Evolutionary conservation across 306 rosid genomes (phyloP).

Genomic region (Medicago lupulina): DNA sequence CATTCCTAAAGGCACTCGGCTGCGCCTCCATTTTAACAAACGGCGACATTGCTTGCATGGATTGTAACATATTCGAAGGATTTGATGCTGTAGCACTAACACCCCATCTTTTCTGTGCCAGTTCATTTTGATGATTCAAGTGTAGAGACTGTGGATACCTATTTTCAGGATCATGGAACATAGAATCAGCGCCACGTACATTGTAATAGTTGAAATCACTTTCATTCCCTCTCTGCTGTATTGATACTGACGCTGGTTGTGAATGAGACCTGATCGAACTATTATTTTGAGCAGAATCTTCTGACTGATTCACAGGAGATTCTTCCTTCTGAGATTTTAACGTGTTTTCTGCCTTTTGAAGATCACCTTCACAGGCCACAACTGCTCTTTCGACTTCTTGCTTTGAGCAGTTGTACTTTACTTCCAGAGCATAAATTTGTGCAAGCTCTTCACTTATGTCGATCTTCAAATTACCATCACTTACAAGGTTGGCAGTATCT

Average conservation of each 20-base stretch:
- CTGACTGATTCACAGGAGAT: constrained; percentile 52
- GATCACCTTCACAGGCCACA: constrained; percentile 84
- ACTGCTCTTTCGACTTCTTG: constrained; percentile 87
- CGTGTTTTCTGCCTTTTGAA: constrained; percentile 65
- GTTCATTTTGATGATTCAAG: constrained; percentile 52
- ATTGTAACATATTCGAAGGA: constrained; percentile 56
- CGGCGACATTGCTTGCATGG: constrained; percentile 57
- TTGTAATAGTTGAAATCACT: constrained; percentile 66
- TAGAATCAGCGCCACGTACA: constrained; percentile 48
- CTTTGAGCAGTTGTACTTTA: constrained; percentile 65
- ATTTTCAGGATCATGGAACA: constrained; percentile 50
- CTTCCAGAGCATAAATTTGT: constrained; percentile 61
- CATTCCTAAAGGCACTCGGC: constrained; percentile 51
- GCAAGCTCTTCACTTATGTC: constrained; percentile 81
- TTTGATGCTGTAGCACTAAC: constrained; percentile 56
- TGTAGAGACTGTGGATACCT: constrained; percentile 55
- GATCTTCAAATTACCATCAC: constrained; percentile 67
- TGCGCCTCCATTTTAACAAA: constrained; percentile 54
- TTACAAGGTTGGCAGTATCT: constrained; percentile 42
- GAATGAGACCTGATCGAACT: constrained; percentile 53
- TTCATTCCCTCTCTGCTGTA: constrained; percentile 66
- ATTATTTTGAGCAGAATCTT: constrained; percentile 57
- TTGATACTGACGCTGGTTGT: constrained; percentile 44
- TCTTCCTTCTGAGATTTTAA: constrained; percentile 68
- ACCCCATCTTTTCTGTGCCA: constrained; percentile 66